These are phyloP conservation scores for Exophiala calicioides DNA, from an alignment of 2,329 filamentous ascomycete species.

Conservation along the genomic window DNA sequence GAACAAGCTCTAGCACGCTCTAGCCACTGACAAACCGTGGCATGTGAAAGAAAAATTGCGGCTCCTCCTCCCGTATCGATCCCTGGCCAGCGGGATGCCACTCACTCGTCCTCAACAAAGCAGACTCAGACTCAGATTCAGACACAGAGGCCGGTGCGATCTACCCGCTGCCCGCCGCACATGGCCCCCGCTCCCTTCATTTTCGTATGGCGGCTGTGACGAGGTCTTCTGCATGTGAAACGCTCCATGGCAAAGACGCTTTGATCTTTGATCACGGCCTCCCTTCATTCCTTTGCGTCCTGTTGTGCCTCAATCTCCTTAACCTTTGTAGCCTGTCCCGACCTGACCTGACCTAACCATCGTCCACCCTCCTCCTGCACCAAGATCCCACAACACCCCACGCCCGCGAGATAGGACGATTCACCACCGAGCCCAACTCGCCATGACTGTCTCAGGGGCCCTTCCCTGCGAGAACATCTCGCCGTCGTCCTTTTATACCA, in stretches of 20 bases:
- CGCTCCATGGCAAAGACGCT: neutral
- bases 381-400: neutral
- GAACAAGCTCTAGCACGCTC: too few species aligned
- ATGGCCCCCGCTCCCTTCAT: neutral
- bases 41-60: neutral
- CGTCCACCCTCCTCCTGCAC: too few species aligned
- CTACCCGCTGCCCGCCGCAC: neutral
- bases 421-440: neutral
- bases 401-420: neutral
- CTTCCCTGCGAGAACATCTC: slow-evolving; percentile 8
- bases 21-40: neutral
- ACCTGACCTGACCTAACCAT: too few species aligned
- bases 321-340: too few species aligned
- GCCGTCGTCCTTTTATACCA: slow-evolving; percentile 21
- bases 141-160: neutral
- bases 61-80: neutral
- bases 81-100: neutral
- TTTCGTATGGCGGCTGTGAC: slow-evolving; percentile 3
- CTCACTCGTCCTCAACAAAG: neutral
- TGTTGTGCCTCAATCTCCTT: neutral
- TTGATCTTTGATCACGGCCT: neutral
- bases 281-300: neutral
- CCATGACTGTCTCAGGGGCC: neutral
- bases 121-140: too few species aligned
- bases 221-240: slow-evolving; percentile 20